Evolutionary conservation across 352 stramenopile species (phyloP), one percentile per base, ranked within the genome.

Genomic region (Globisporangium acanthophoron): DNA sequence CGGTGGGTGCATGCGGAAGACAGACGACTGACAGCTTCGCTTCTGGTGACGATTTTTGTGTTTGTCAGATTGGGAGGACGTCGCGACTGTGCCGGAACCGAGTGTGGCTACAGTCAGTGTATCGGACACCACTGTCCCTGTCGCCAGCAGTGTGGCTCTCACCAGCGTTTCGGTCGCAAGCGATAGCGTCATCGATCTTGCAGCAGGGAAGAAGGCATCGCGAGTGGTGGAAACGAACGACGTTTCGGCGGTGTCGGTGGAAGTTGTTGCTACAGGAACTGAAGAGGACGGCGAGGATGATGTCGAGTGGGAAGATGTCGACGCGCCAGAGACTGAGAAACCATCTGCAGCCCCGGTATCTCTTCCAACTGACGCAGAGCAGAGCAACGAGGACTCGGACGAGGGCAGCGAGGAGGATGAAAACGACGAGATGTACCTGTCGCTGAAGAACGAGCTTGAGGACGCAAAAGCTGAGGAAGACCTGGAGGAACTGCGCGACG

Each of bases 401-500:
- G 59, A 73, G 56, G 45, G 31, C 27, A 39, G 37, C 20, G 46
- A 45, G 12, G 37, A 13, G 5, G 70, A 77, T 44, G 37, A 63
- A 0, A 73, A 67, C 1, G 59, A 76, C 27, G 77, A 90, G 4
- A 58, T 80, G 51, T 85, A 80, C 49, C 31, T 80, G 35, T 80
- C 76, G 18, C 61, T 92, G 9, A 85, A 78, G 52, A 71, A 68
- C 37, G 83, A 92, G 58, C 69, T 91, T 24, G 83, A 92, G 51
- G 83, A 92, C 43, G 78, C 72, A 2, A 85, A 81, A 51, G 80
- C 73, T 0, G 75, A 91, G 50, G 70, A 78, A 58, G 83, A 91
- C 69, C 54, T 93, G 13, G 66, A 74, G 9, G 56, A 73, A 43
- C 62, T 88, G 3, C 79, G 85, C 52, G 65, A 83, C 51, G 84